Base-by-base conservation (phyloP, 1,139 yeast genomes). In the Scheffersomyces cryptocercus region DNA sequence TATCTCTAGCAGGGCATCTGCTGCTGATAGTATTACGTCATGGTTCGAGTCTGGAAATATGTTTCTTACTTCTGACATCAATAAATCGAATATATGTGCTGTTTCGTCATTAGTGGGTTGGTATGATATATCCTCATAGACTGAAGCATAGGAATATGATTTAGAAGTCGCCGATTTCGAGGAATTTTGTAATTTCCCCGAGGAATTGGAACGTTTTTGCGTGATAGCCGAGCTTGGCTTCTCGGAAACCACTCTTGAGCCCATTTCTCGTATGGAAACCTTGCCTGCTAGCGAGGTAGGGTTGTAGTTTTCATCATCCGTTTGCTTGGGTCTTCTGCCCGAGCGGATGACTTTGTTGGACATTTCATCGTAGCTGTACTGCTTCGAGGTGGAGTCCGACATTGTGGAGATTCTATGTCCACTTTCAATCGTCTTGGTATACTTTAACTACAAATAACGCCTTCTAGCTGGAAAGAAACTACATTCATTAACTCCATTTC, bases 221-320 rank as follows among this genome's bases (percentile, higher is more conserved):
- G 35, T 36, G 26, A 28, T 43, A 37, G 36, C 51, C 28, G 43
- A 35, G 15, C 46, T 29, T 12, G 26, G 35, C 37, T 29, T 52
- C 42, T 34, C 45, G 12, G 16, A 26, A 12, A 46, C 39, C 3
- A 68, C 75, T 35, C 79, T 62, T 3, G 79, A 58, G 0, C 97
- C 97, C 85, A 89, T 81, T 44, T 88, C 95, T 35, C 72, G 70
- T 41, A 78, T 67, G 3, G 81, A 67, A 16, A 89, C 72, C 45
- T 75, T 80, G 1, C 96, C 96, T 5, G 73, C 78, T 56, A 89
- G 67, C 0, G 95, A 83, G 41, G 79, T 79, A 1, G 96, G 96
- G 38, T 76, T 81, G 12, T 85, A 81, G 9, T 78, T 80, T 24
- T 57, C 64, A 44, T 79, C 81, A 40, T 66, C 70, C 26, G 26